These are phyloP conservation scores for Pleurotus salmoneostramineus DNA, from an alignment of 768 basidiomycete genomes.

Conservation along the genomic window DNA sequence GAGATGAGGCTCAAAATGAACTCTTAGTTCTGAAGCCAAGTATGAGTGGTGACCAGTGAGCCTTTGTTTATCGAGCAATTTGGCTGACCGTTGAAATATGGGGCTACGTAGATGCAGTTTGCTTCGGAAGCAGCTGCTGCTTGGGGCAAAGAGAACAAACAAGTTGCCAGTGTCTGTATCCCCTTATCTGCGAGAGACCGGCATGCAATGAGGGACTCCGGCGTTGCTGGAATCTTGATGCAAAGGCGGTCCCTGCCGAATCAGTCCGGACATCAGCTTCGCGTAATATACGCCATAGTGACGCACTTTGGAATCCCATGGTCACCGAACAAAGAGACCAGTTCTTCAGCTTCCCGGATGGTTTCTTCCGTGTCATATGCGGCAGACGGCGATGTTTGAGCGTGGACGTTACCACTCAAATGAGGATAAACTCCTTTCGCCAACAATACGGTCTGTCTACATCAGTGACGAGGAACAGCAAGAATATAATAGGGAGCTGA, in stretches of 20 bases:
- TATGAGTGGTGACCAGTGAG: not conserved
- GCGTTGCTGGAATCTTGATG: conserved; percentile 58
- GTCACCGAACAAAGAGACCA: conserved; percentile 35
- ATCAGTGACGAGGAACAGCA: not conserved
- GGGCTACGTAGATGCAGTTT: conserved; percentile 46
- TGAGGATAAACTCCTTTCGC: conserved; percentile 40
- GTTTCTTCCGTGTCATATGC: conserved; percentile 39
- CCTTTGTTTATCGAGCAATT: not conserved
- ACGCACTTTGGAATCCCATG: conserved; percentile 37
- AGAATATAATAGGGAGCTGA: conserved; percentile 15
- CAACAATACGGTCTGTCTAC: conserved; percentile 35
- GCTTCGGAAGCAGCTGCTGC: conserved; percentile 53
- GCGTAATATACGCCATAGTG: not conserved
- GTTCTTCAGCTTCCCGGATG: conserved; percentile 35
- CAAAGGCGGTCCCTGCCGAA: conserved; percentile 39
- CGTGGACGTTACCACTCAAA: conserved; percentile 38
- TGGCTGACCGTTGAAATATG: conserved; percentile 50
- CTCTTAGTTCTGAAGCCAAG: conserved; percentile 32
- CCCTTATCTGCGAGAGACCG: conserved; percentile 36
- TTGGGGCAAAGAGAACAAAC: conserved; percentile 51
- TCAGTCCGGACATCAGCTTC: not conserved
- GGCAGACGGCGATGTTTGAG: conserved; percentile 36
- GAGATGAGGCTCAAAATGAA: conserved; percentile 37
- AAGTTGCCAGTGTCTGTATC: conserved; percentile 52
- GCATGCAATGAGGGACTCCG: conserved; percentile 48